Evolutionary conservation across 1,284 basidiomycete genomes (phyloP), one percentile per base, ranked within the genome.

Genomic region (Erythrobasidium hasegawianum): DNA sequence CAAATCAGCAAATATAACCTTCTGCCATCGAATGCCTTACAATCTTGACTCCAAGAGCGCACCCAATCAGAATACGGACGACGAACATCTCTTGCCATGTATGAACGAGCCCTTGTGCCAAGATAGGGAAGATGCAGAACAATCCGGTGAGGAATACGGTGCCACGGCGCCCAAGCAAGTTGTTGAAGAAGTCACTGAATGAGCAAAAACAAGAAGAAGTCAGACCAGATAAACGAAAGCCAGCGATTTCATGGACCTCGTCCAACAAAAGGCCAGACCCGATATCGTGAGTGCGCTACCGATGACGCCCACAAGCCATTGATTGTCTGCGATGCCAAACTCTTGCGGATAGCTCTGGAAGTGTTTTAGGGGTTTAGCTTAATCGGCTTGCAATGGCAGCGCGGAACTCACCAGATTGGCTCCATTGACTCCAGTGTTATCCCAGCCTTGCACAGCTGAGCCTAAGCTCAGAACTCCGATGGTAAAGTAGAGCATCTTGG

Each of bases 111-210:
- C 77, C 86, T 26, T 81, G 81, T 50, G 83, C 84, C 71, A 89
- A 83, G 50, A 84, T 83, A 18, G 82, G 80, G 45, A 84, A 72
- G 10, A 75, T 66, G 77, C 83, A 74, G 58, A 86, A 65, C 56
- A 83, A 76, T 26, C 83, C 85, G 57, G 84, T 83, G 76, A 87
- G 77, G 75, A 87, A 87, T 67, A 89, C 83, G 9, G 83, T 83
- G 14, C 87, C 87, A 45, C 87, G 83, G 71, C 87, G 85, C 49
- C 86, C 81, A 57, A 82, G 74, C 11, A 29, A 33, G 67, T 74
- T 64, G 62, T 68, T 73, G 27, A 45, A 40, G 29, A 52, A 52
- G 41, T 67, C 65, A 18, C 26, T 50, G n/a, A n/a, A n/a, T n/a
- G 27, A 39, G 33, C 78, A 77, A 79, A 11, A 43, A 20, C 20